Evolutionary conservation across 202 grass and related monocot genomes (phyloP).

Genomic region (Panicum virgatum): DNA sequence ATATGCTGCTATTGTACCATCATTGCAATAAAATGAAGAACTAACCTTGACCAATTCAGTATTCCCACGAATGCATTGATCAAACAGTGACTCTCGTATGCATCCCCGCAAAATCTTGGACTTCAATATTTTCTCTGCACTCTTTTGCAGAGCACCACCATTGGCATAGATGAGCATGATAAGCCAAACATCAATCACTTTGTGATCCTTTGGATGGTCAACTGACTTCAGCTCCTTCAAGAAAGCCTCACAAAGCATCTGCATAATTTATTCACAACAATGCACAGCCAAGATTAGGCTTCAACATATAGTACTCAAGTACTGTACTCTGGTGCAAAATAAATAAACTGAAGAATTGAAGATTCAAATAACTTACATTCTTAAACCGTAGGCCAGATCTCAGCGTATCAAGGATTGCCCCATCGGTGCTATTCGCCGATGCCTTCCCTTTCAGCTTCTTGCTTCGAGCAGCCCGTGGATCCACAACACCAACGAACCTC

Average conservation of each 20-base stretch:
- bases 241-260: constrained; percentile 82
- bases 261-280: constrained; percentile 28
- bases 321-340: constrained; percentile 2
- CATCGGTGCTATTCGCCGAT: constrained; percentile 53
- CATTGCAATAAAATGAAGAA: constrained; percentile 32
- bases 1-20: constrained; percentile 1
- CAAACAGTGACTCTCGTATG: constrained; percentile 65
- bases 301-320: background rate
- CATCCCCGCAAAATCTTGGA: constrained; percentile 71
- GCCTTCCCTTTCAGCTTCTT: constrained; percentile 90
- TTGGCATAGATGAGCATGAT: constrained; percentile 85
- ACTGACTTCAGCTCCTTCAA: constrained; percentile 78
- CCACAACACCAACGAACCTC: constrained; percentile 62
- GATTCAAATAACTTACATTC: constrained; percentile 49
- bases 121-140: constrained; percentile 77
- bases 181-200: constrained; percentile 88
- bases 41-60: constrained; percentile 87
- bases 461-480: constrained; percentile 56
- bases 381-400: constrained; percentile 83
- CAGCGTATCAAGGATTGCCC: constrained; percentile 69
- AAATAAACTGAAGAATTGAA: constrained; percentile 28
- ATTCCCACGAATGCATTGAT: constrained; percentile 78
- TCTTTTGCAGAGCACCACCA: constrained; percentile 72
- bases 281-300: constrained; percentile 21
- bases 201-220: constrained; percentile 63